Evolutionary conservation across 768 basidiomycete genomes (phyloP).

Genomic region (Leccinum uliginosum): DNA sequence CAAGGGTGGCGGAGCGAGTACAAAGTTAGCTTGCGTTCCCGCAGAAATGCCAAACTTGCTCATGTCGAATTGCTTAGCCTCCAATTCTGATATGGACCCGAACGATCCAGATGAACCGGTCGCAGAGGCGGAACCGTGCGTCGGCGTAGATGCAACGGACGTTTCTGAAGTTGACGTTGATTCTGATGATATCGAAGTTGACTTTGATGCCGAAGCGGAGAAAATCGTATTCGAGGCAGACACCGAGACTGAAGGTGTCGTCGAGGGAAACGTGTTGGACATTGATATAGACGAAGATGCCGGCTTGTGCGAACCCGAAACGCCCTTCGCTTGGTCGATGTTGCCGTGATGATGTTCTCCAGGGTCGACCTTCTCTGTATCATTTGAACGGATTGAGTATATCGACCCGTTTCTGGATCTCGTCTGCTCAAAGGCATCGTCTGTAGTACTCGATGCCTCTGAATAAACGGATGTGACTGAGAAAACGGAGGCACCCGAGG

Average conservation of each 20-base stretch:
- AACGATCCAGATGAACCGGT: slow-evolving; percentile 14
- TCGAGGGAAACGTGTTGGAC: background rate
- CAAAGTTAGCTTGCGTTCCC: slow-evolving; percentile 12
- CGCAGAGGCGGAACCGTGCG: slow-evolving; percentile 7
- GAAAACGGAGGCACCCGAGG: slow-evolving; percentile 26
- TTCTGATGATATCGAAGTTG: slow-evolving; percentile 16
- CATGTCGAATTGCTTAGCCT: slow-evolving; percentile 16
- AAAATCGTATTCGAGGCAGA: slow-evolving; percentile 4
- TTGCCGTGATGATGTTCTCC: slow-evolving; percentile 10
- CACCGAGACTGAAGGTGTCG: background rate
- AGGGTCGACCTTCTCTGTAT: slow-evolving; percentile 17
- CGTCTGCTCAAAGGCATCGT: slow-evolving; percentile 1
- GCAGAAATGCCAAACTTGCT: slow-evolving; percentile 4
- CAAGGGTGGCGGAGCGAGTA: slow-evolving; percentile 25
- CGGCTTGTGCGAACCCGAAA: background rate
- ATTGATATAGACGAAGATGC: slow-evolving; percentile 1
- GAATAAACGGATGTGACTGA: slow-evolving; percentile 25
- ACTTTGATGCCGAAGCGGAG: slow-evolving; percentile 11
- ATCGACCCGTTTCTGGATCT: slow-evolving; percentile 15
- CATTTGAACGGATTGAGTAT: slow-evolving; percentile 6
- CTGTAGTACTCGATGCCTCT: slow-evolving; percentile 21
- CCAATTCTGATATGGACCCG: slow-evolving; percentile 23
- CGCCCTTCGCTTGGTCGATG: slow-evolving; percentile 2
- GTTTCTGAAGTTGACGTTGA: slow-evolving; percentile 10
- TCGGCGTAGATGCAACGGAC: slow-evolving; percentile 17